Conservation (phyloP, 148 eudicot genomes). For the Talinum fruticosum region DNA sequence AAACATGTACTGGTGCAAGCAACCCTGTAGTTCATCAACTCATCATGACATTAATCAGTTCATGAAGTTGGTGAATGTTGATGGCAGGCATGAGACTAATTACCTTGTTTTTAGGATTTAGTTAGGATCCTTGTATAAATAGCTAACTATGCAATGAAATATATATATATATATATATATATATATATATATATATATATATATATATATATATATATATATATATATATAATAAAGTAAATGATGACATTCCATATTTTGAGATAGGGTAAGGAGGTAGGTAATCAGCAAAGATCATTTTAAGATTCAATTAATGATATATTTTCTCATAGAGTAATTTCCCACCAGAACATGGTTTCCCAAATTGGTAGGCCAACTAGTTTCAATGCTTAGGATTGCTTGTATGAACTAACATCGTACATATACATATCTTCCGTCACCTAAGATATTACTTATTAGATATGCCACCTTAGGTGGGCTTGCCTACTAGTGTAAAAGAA, state of each 20-base stretch:
- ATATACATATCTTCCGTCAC: too few relatives aligned
- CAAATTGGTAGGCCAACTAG: conserved; percentile 23
- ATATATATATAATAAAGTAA: too few relatives aligned
- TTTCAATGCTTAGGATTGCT: conserved; percentile 1
- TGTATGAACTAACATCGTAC: conserved; percentile 9
- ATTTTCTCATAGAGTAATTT: background rate
- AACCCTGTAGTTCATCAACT: conserved; percentile 9
- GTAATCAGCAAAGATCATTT: conserved; percentile 19
- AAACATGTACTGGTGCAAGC: background rate
- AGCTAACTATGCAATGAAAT: background rate
- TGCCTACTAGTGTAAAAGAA: too few relatives aligned
- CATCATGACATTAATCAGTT: conserved; percentile 3
- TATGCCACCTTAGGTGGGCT: too few relatives aligned
- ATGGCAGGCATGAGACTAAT: conserved; percentile 25
- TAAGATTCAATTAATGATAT: background rate
- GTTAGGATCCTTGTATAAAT: conserved; percentile 18
- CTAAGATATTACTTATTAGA: too few relatives aligned
- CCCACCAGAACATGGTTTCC: conserved; percentile 15
- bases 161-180: too few relatives aligned
- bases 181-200: too few relatives aligned
- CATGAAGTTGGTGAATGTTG: conserved; percentile 26
- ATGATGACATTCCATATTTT: too few relatives aligned
- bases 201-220: too few relatives aligned
- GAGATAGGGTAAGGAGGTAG: conserved; percentile 13
- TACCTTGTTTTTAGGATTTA: conserved; percentile 18